A percentile compares a stretch with the other conserved stretches of the same genome.
Conservation (phyloP, 2,329 filamentous ascomycete species). For the Moelleriella libera region DNA sequence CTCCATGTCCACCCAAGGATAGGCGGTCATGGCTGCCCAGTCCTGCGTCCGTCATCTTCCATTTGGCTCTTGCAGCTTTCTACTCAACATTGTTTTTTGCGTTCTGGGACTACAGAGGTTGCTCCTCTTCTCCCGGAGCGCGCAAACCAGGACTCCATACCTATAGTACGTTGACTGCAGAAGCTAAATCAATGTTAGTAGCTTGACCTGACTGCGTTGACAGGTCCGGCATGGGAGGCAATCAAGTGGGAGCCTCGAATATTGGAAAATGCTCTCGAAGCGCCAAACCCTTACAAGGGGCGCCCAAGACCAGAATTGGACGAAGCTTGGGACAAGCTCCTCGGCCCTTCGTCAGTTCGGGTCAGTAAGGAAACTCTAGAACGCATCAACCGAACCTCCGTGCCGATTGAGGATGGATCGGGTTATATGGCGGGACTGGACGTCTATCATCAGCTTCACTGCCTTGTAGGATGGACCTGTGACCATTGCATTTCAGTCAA, state of each 20-base stretch:
- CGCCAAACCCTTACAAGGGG: constrained; percentile 1
- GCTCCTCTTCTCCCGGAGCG: neutral
- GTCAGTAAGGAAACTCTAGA: constrained; percentile 2
- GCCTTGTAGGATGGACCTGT: neutral
- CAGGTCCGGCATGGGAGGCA: constrained; percentile 3
- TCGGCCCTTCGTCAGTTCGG: constrained; percentile 1
- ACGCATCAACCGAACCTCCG: constrained; percentile 3
- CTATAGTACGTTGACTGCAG: constrained; percentile 1
- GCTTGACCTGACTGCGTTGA: too few relatives aligned
- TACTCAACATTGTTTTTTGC: constrained; percentile 3
- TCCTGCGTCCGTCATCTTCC: neutral
- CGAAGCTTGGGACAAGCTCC: constrained; percentile 4
- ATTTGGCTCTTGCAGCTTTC: constrained; percentile 1
- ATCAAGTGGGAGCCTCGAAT: constrained; percentile 2
- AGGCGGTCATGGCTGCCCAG: too few relatives aligned
- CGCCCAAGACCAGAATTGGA: constrained; percentile 3
- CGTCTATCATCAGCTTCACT: constrained; percentile 4
- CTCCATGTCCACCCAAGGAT: too few relatives aligned
- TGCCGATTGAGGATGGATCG: constrained; percentile 1
- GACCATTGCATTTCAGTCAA: neutral
- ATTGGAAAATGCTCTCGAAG: constrained; percentile 1
- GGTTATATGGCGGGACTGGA: constrained; percentile 3
- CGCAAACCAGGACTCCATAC: constrained; percentile 1
- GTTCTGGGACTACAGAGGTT: constrained; percentile 1
- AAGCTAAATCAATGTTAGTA: too few relatives aligned